Conservation (phyloP, 2,329 filamentous ascomycete genomes). For the Mycosphaerelloides madeirae region DNA sequence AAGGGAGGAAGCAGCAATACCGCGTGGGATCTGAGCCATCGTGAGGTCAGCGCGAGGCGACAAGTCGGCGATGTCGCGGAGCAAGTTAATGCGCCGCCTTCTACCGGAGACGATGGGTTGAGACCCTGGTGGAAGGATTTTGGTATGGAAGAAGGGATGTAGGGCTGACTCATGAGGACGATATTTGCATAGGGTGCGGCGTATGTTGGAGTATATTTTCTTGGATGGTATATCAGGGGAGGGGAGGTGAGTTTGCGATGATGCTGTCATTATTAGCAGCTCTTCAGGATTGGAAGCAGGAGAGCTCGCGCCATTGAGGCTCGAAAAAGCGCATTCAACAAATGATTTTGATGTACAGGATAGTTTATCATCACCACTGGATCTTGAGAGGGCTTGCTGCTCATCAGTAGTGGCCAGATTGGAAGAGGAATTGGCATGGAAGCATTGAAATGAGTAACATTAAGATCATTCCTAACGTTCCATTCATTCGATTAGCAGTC, state of each 20-base stretch:
- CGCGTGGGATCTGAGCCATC: constrained; percentile 20
- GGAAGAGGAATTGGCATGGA: no score
- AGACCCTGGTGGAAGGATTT: constrained; percentile 46
- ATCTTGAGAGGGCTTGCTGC: no score
- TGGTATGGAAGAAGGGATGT: constrained; percentile 47
- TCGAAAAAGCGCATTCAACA: no score
- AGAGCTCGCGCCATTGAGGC: no score
- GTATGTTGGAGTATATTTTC: background rate
- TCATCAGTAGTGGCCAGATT: no score
- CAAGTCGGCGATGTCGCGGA: constrained; percentile 86
- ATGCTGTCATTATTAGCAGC: no score
- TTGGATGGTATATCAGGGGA: background rate
- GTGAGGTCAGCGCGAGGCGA: constrained; percentile 76
- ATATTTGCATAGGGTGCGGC: background rate
- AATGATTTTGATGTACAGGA: background rate
- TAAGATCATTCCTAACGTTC: background rate
- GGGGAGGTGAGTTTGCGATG: background rate
- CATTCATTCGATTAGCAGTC: no score
- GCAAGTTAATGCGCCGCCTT: constrained; percentile 57
- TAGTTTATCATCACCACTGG: no score
- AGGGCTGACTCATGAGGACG: background rate
- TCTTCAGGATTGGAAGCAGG: no score
- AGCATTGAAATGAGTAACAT: background rate
- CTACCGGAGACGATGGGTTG: constrained; percentile 15
- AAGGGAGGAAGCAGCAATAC: constrained; percentile 41